Percentiles rank a stretch among this genome's conserved stretches.
Evolutionary conservation across 768 basidiomycete species (phyloP).

Genomic region (Tricholoma terreum): DNA sequence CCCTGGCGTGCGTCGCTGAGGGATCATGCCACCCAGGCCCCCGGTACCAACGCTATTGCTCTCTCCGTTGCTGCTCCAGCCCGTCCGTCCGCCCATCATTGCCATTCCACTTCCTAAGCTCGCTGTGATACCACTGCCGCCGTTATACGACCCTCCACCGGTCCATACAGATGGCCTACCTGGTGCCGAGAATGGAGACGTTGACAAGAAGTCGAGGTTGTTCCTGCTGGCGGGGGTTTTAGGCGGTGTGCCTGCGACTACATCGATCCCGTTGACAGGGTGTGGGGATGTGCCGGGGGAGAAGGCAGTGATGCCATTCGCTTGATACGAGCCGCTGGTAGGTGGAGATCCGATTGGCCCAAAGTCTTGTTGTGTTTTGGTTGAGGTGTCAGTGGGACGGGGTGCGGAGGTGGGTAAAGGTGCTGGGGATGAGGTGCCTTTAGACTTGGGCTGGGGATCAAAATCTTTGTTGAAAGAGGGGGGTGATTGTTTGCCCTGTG

Average conservation of each 20-base stretch:
- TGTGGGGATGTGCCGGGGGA: slow-evolving; percentile 62
- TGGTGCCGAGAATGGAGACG: slow-evolving; percentile 78
- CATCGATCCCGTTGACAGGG: slow-evolving; percentile 18
- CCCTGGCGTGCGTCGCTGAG: slow-evolving; percentile 10
- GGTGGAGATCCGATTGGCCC: slow-evolving; percentile 86
- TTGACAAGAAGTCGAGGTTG: slow-evolving; percentile 37
- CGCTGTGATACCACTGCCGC: slow-evolving; percentile 53
- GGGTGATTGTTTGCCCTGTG: slow-evolving; percentile 30
- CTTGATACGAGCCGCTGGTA: slow-evolving; percentile 35
- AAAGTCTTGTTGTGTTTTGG: slow-evolving; percentile 47
- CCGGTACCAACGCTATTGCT: slow-evolving; percentile 15
- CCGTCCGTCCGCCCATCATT: slow-evolving; percentile 42
- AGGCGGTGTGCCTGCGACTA: slow-evolving; percentile 32
- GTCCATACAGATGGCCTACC: slow-evolving; percentile 56
- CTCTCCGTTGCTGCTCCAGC: slow-evolving; percentile 29
- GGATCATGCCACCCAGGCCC: slow-evolving; percentile 1
- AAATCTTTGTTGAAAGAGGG: slow-evolving; percentile 10
- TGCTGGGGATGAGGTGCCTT: slow-evolving; percentile 31
- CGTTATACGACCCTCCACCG: slow-evolving; percentile 22
- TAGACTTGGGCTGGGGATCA: slow-evolving; percentile 23
- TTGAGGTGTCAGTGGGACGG: slow-evolving; percentile 41
- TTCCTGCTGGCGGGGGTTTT: slow-evolving; percentile 12
- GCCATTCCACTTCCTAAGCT: slow-evolving; percentile 58
- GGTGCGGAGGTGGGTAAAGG: slow-evolving; percentile 58
- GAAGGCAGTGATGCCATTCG: slow-evolving; percentile 27